Conservation (phyloP, 208 protist genomes). For the Naegleria gruberi region DNA sequence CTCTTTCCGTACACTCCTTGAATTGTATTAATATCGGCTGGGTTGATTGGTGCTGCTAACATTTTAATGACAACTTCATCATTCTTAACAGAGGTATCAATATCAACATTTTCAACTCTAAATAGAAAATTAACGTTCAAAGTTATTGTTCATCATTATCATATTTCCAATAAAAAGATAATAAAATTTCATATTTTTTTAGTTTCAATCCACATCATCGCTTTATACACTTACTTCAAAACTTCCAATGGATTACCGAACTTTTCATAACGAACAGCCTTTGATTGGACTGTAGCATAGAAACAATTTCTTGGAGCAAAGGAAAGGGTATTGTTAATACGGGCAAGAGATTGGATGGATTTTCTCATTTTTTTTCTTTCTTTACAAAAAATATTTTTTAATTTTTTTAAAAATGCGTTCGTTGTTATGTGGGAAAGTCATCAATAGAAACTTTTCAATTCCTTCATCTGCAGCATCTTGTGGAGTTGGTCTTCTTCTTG, state of each 20-base stretch:
- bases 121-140: neutral
- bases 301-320: neutral
- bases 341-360: neutral
- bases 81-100: neutral
- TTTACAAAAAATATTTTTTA: neutral
- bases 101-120: conserved; percentile 5
- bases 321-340: neutral
- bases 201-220: too few relatives aligned
- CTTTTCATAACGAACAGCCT: neutral
- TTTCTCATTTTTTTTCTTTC: neutral
- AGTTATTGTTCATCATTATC: neutral
- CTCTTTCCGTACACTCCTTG: conserved; percentile 64
- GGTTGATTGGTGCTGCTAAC: conserved; percentile 85
- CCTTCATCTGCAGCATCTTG: too few relatives aligned
- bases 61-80: conserved; percentile 83
- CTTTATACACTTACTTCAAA: neutral
- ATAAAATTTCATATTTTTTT: neutral
- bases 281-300: neutral
- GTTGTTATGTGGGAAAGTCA: too few relatives aligned
- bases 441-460: too few relatives aligned
- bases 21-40: conserved; percentile 87
- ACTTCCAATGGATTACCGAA: conserved; percentile 1
- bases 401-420: too few relatives aligned
- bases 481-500: too few relatives aligned
- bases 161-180: neutral